Evolutionary conservation across 352 stramenopile genomes (phyloP).

Genomic region (Phytophthora foliorum): DNA sequence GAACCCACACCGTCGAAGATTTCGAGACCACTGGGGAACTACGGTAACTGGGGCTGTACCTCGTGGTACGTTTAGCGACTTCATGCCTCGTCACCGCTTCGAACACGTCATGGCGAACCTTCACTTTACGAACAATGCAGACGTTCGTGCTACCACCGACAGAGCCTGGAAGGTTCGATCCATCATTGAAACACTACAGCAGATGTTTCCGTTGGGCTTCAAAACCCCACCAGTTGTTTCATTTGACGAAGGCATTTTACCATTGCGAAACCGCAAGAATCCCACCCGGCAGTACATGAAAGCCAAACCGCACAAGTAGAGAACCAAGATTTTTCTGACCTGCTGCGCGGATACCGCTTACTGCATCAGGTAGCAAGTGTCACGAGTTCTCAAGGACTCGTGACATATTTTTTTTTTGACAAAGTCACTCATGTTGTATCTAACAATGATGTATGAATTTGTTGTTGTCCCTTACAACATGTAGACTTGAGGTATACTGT

Average conservation of each 20-base stretch:
- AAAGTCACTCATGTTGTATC: too few relatives aligned
- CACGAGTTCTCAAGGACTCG: too few relatives aligned
- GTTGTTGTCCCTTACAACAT: too few relatives aligned
- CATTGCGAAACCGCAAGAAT: constrained; percentile 11
- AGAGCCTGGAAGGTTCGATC: constrained; percentile 13
- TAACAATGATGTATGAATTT: too few relatives aligned
- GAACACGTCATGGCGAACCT: constrained; percentile 13
- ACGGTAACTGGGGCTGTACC: constrained; percentile 1
- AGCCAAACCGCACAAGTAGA: constrained; percentile 20
- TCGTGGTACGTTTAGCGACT: constrained; percentile 15
- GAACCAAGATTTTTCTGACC: constrained; percentile 16
- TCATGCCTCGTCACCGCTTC: constrained; percentile 20
- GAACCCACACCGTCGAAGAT: constrained; percentile 4
- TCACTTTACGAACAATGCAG: constrained; percentile 23
- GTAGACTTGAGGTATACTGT: neutral
- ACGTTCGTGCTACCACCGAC: neutral
- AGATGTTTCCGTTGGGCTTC: neutral
- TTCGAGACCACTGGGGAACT: constrained; percentile 10
- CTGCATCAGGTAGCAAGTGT: constrained; percentile 16
- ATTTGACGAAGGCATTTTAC: constrained; percentile 16
- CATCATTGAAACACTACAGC: neutral
- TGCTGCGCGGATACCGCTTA: constrained; percentile 20
- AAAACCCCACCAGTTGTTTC: constrained; percentile 8
- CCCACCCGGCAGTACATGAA: constrained; percentile 15
- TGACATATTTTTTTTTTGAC: too few relatives aligned